Base-by-base conservation (phyloP, 2,329 filamentous ascomycete species). In the Fusarium buharicum region DNA sequence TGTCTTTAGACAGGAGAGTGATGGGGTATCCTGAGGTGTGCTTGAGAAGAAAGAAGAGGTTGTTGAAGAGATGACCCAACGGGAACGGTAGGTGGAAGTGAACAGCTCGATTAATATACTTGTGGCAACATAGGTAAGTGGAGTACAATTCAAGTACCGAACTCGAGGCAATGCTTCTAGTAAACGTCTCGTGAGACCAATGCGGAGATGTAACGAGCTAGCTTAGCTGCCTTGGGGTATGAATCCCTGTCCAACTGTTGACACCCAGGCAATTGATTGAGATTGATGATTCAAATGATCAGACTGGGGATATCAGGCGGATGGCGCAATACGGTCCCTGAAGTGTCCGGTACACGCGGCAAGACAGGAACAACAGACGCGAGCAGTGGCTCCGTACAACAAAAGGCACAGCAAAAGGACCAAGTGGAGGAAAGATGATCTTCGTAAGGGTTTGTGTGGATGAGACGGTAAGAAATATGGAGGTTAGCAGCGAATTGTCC, bases 361-460 rank as follows among this genome's bases (percentile, higher is more conserved):
- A 37, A 41, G 36, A 61, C 36, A 53, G 24, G 28, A 45, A 17
- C 34, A 54, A 11, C 39, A 62, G 40, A 43, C 22, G 39, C 39
- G 31, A 48, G 17, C 50, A 55, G 39, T 45, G 38, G 45, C 24
- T 22, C 43, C 17, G 41, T 51, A 50, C 28, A 37, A 44, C 34
- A 62, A 37, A 40, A 51, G 40, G 40, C 20, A 45, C 28, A 49
- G 34, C 27, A 49, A 39, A 56, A 52, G 44, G 50, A 13, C 39
- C 17, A 37, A 41, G 55, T 40, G 59, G 38, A 67, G 34, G 63
- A 57, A 43, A 46, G 55, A 40, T 46, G 57, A 66, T 66, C 49
- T 66, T 38, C 47, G 40, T 22, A 56, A 54, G 55, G 53, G 52
- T 47, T 33, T 46, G 50, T 43, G 46, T 48, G 62, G 38, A 24